phyloP scores from a whole-genome alignment of 257 asterid genomes.

The Cruciata laevipes region DNA sequence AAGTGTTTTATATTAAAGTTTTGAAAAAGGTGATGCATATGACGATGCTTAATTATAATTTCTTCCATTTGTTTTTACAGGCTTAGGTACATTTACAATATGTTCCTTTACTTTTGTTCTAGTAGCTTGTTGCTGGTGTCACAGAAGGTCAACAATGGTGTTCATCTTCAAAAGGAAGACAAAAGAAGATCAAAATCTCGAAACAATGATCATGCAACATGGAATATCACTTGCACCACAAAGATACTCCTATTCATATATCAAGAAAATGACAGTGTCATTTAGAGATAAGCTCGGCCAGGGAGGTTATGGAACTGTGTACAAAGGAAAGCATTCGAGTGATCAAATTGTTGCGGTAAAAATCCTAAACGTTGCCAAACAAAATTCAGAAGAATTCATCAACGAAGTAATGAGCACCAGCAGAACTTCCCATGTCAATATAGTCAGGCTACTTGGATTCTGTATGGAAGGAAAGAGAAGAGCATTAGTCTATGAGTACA shows the following conservation, averaged over 20 bases:
- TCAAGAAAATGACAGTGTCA: slow-evolving; percentile 2
- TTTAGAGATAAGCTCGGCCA: slow-evolving; percentile 21
- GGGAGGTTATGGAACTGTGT: slow-evolving; percentile 23
- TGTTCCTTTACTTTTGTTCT: no score
- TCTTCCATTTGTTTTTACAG: no score
- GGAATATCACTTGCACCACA: neutral
- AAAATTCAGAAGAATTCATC: slow-evolving; percentile 24
- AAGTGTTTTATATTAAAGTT: no score
- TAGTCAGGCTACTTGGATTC: slow-evolving; percentile 27
- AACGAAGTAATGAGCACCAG: slow-evolving; percentile 28
- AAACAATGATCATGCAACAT: neutral
- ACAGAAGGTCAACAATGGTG: no score
- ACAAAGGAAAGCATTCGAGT: slow-evolving; percentile 16
- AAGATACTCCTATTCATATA: neutral
- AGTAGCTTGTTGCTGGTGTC: no score
- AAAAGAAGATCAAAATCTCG: slow-evolving; percentile 8
- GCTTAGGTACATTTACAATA: neutral
- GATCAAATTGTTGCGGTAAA: slow-evolving; percentile 23
- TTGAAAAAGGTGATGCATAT: no score
- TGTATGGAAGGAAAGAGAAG: slow-evolving; percentile 22
- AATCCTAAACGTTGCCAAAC: slow-evolving; percentile 21
- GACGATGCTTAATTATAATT: no score
- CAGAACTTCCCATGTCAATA: slow-evolving; percentile 24
- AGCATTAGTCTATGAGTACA: slow-evolving; percentile 31
- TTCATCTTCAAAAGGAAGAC: neutral